Base-by-base conservation (phyloP, 2,329 filamentous ascomycete species). In the Boeremia lycopersici region DNA sequence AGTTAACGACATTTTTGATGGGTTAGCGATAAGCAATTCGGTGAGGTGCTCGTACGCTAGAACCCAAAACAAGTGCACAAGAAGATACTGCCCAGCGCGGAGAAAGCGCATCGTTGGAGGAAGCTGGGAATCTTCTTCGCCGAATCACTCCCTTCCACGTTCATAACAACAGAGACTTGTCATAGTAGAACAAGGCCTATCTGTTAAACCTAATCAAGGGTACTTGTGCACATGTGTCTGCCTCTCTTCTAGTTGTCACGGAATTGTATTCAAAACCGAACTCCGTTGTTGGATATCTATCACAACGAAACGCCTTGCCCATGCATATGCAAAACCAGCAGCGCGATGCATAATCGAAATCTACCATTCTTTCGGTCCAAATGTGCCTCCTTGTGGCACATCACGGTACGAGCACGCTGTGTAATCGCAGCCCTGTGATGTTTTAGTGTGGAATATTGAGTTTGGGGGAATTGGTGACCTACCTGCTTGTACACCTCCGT, bases 401-500 rank as follows among this genome's bases (percentile, higher is more conserved):
- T 75, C 81, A 50, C 80, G 84, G 69, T 89, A 93, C 1, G 89
- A 76, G 72, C 90, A 95, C 38, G 89, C 90, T 71, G 87, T 81
- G 90, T 90, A 95, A 77, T 95, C 90, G 73, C 90, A 95, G 17
- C 91, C 90, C 73, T 81, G 52, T 26, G 6, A 10, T 9, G 11
- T 2, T 13, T 40, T 4, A 52, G 25, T 7, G 42, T n/a, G 3
- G 8, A 8, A 11, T 8, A 19, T n/a, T 19, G 15, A 8, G 15
- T 4, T 2, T 12, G 15, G 9, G 11, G 7, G 7, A 23, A 7
- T 8, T 26, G 19, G 1, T 49, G 12, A 67, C 74, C 57, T 59
- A 78, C 77, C 72, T 86, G 82, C 74, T 91, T 93, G 72, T 91
- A 92, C 5, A 93, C 83, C 69, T 95, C 89, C 0, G 91, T 96